Evolutionary conservation across 2,329 filamentous ascomycete species (phyloP).

Genomic region (Neofusicoccum cordaticola): DNA sequence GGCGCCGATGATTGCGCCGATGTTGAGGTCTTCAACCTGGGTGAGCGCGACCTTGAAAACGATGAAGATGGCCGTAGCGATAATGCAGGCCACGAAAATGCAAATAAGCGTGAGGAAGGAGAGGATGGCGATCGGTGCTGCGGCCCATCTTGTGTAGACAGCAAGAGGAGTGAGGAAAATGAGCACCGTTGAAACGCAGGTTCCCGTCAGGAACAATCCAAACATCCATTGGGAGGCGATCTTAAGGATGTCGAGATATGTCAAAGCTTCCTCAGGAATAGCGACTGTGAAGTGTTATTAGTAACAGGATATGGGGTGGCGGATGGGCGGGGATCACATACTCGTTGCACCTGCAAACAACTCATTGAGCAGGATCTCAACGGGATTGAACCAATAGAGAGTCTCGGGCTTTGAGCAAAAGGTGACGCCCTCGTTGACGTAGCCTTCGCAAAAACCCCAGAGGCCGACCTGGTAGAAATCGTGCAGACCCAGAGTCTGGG

Average conservation of each 20-base stretch:
- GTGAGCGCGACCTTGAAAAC: conserved; percentile 77
- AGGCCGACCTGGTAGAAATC: conserved; percentile 93
- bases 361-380: conserved; percentile 75
- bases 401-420: conserved; percentile 67
- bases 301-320: background rate
- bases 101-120: conserved; percentile 66
- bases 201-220: conserved; percentile 73
- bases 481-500: conserved; percentile 79
- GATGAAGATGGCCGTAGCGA: conserved; percentile 80
- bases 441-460: conserved; percentile 91
- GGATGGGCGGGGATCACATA: conserved; percentile 35
- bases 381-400: conserved; percentile 89
- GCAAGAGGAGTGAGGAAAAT: conserved; percentile 62
- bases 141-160: conserved; percentile 53
- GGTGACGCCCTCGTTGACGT: conserved; percentile 70
- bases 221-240: conserved; percentile 85
- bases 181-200: conserved; percentile 68
- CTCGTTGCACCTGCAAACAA: conserved; percentile 77
- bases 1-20: conserved; percentile 65
- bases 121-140: conserved; percentile 65
- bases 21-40: conserved; percentile 69
- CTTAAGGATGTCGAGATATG: conserved; percentile 69
- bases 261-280: conserved; percentile 71
- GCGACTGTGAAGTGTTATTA: conserved; percentile 53
- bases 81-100: conserved; percentile 65